A percentile compares a stretch with the other conserved stretches of the same genome.
These are phyloP conservation scores for Sclerotinia subarctica DNA, from an alignment of 2,329 filamentous ascomycete genomes.

Conservation along the genomic window DNA sequence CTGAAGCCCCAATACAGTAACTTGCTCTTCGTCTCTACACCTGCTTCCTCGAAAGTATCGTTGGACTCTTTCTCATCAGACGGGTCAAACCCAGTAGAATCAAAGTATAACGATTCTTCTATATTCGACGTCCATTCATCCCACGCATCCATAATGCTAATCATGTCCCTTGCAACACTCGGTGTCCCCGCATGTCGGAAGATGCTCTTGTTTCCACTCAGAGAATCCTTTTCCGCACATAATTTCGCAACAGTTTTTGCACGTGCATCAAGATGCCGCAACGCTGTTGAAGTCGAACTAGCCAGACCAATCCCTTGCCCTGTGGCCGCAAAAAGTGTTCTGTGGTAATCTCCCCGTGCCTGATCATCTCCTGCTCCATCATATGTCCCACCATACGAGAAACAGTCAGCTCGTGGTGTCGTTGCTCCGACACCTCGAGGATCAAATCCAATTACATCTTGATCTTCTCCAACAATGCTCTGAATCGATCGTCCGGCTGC, in stretches of 20 bases:
- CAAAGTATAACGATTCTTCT: background rate
- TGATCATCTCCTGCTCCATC: conserved; percentile 36
- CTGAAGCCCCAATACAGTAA: conserved; percentile 50
- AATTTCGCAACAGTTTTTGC: conserved; percentile 43
- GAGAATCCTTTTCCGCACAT: conserved; percentile 40
- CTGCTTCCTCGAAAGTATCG: background rate
- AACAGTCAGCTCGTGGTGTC: conserved; percentile 51
- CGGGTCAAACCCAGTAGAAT: background rate
- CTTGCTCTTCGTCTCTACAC: conserved; percentile 30
- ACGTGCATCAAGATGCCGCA: conserved; percentile 47
- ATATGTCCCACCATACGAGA: conserved; percentile 41
- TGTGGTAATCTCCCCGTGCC: conserved; percentile 41
- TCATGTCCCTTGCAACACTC: conserved; percentile 41
- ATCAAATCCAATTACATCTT: conserved; percentile 49
- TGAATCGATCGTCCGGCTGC: conserved; percentile 38
- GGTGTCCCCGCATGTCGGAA: conserved; percentile 37
- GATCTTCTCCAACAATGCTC: conserved; percentile 41
- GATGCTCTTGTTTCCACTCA: conserved; percentile 34
- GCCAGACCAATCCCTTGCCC: conserved; percentile 41
- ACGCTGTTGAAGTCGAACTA: conserved; percentile 47
- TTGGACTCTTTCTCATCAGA: background rate
- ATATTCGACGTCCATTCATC: conserved; percentile 31
- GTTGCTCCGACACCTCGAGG: conserved; percentile 51
- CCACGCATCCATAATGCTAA: conserved; percentile 39
- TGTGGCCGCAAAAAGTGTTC: conserved; percentile 25